Evolutionary conservation across 768 basidiomycete species (phyloP).

Genomic region (Hericium alpestre): DNA sequence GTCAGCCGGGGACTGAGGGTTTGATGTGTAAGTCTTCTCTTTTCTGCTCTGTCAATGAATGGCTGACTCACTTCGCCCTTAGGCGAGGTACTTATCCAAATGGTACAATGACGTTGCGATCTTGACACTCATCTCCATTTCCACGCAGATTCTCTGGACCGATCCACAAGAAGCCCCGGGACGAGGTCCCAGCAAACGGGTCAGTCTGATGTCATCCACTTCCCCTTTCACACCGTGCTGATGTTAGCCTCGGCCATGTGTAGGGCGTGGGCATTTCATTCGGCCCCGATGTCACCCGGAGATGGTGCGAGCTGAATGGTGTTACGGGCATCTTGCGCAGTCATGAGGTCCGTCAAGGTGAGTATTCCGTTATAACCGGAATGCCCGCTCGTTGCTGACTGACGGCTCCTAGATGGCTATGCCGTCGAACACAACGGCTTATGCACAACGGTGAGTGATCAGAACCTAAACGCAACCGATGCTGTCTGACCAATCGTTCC

Average conservation of each 20-base stretch:
- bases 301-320: slow-evolving; percentile 81
- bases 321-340: slow-evolving; percentile 86
- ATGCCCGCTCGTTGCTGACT: slow-evolving; percentile 1
- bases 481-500: not conserved
- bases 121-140: not conserved
- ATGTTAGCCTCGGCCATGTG: slow-evolving; percentile 4
- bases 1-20: slow-evolving; percentile 90
- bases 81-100: slow-evolving; percentile 46
- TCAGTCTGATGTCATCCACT: slow-evolving; percentile 27
- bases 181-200: slow-evolving; percentile 92
- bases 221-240: slow-evolving; percentile 4
- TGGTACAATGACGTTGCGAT: not conserved
- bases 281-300: slow-evolving; percentile 85
- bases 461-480: not conserved
- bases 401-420: slow-evolving; percentile 60
- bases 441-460: slow-evolving; percentile 58
- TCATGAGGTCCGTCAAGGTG: slow-evolving; percentile 92
- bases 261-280: slow-evolving; percentile 94
- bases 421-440: slow-evolving; percentile 90
- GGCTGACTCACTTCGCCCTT: slow-evolving; percentile 4
- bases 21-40: slow-evolving; percentile 77
- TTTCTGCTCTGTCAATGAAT: not conserved
- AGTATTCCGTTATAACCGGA: slow-evolving; percentile 8
- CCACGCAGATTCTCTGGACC: slow-evolving; percentile 76
- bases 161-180: slow-evolving; percentile 87